Conservation (phyloP, 2,329 filamentous ascomycete species). For the Fusarium goolgardi region DNA sequence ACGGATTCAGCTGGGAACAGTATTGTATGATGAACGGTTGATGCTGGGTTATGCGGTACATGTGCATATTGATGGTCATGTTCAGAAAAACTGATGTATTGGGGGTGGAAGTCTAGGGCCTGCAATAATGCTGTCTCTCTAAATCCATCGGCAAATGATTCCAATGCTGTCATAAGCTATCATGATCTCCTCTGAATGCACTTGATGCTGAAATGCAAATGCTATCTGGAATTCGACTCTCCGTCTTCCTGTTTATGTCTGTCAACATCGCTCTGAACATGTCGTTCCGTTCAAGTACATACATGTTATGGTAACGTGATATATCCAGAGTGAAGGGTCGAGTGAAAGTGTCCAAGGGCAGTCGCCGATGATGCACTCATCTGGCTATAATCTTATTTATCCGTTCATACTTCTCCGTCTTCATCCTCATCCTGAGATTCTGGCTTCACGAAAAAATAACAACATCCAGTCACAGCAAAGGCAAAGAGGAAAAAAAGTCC, state of each 20-base stretch:
- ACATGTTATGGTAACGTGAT: not conserved
- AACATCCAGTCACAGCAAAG: not conserved
- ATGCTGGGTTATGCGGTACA: not conserved
- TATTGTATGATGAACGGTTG: not conserved
- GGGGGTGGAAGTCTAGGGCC: not conserved
- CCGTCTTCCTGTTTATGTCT: not conserved
- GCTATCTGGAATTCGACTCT: too few species aligned
- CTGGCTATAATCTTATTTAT: not conserved
- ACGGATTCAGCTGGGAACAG: not conserved
- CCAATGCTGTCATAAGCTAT: too few species aligned
- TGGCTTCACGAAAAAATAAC: not conserved
- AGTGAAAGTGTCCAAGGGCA: too few species aligned
- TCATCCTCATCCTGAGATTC: not conserved
- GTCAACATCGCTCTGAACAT: not conserved
- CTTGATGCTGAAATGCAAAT: not conserved
- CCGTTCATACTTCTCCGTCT: not conserved
- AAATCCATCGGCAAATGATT: not conserved
- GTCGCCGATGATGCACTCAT: too few species aligned
- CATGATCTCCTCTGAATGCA: not conserved
- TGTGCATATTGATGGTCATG: not conserved
- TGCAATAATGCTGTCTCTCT: not conserved
- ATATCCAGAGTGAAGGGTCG: not conserved
- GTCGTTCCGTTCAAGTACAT: not conserved
- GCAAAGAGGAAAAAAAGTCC: not conserved
- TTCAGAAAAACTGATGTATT: not conserved